These are phyloP conservation scores for Grigorovia transvaalensis DNA, from an alignment of 805 yeast species.

Conservation along the genomic window DNA sequence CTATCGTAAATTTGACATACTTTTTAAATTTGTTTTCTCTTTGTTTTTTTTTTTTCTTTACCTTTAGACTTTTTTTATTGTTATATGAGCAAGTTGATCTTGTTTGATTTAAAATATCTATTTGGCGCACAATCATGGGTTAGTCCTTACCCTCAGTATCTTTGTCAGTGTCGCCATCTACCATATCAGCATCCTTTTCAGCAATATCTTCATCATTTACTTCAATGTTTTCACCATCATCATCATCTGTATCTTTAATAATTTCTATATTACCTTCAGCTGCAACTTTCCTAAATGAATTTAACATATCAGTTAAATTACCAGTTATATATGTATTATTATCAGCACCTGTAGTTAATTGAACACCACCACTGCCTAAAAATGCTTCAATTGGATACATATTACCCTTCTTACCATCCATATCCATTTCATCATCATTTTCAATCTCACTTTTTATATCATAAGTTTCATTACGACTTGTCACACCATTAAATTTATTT, in stretches of 20 bases:
- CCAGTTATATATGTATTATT: slow-evolving; percentile 34
- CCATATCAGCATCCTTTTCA: background rate
- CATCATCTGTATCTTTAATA: slow-evolving; percentile 1
- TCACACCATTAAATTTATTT: background rate
- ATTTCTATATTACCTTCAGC: slow-evolving; percentile 21
- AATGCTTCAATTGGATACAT: slow-evolving; percentile 9
- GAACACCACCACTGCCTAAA: slow-evolving; percentile 15
- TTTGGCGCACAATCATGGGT: no score
- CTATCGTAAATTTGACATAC: no score
- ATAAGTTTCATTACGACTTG: slow-evolving; percentile 2
- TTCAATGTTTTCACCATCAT: slow-evolving; percentile 6
- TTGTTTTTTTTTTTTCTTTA: no score
- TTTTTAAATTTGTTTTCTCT: no score
- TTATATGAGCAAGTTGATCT: no score
- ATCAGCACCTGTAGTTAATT: slow-evolving; percentile 31
- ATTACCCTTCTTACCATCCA: slow-evolving; percentile 1
- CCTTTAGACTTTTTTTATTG: no score
- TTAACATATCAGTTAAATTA: slow-evolving; percentile 51
- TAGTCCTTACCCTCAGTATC: no score
- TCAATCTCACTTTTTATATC: slow-evolving; percentile 3
- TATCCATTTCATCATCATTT: background rate
- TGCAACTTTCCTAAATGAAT: slow-evolving; percentile 34
- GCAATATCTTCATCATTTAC: slow-evolving; percentile 6
- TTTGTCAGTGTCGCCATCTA: no score
- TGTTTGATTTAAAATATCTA: no score